Percentiles rank a stretch among this genome's conserved stretches.
These are phyloP conservation scores for Paraleonurus japonicus DNA, from an alignment of 257 asterid species.

Conservation along the genomic window DNA sequence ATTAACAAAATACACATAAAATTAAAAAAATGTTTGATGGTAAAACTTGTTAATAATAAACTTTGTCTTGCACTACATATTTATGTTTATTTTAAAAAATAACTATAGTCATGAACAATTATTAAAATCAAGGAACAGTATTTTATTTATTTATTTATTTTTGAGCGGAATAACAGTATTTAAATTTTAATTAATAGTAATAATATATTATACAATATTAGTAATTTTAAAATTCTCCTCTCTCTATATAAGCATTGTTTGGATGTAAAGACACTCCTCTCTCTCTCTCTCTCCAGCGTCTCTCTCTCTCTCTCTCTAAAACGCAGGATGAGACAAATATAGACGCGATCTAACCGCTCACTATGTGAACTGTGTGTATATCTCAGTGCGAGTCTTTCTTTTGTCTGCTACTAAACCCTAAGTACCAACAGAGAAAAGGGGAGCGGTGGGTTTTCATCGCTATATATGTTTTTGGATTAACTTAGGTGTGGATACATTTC, in stretches of 20 bases:
- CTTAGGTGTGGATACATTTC: conserved; percentile 20
- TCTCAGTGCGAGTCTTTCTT: conserved; percentile 29
- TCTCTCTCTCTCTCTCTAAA: conserved; percentile 6
- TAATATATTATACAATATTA: too few species aligned
- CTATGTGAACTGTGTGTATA: conserved; percentile 26
- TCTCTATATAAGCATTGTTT: neutral
- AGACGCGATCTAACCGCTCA: conserved; percentile 28
- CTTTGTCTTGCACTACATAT: too few species aligned
- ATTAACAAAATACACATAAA: too few species aligned
- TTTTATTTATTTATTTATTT: too few species aligned
- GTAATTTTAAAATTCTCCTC: neutral
- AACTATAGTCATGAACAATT: neutral
- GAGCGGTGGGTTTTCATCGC: conserved; percentile 10
- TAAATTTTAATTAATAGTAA: too few species aligned
- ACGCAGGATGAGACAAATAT: conserved; percentile 21
- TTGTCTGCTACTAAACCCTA: conserved; percentile 45
- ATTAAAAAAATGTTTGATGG: too few species aligned
- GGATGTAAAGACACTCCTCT: neutral
- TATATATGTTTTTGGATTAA: conserved; percentile 2
- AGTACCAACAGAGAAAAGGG: neutral
- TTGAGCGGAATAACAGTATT: too few species aligned
- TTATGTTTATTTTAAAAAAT: too few species aligned
- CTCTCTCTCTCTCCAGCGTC: neutral
- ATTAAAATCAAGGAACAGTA: neutral
- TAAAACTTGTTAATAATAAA: too few species aligned